Evolutionary conservation across 345 rosid species (phyloP).

Genomic region (Psidium guajava): DNA sequence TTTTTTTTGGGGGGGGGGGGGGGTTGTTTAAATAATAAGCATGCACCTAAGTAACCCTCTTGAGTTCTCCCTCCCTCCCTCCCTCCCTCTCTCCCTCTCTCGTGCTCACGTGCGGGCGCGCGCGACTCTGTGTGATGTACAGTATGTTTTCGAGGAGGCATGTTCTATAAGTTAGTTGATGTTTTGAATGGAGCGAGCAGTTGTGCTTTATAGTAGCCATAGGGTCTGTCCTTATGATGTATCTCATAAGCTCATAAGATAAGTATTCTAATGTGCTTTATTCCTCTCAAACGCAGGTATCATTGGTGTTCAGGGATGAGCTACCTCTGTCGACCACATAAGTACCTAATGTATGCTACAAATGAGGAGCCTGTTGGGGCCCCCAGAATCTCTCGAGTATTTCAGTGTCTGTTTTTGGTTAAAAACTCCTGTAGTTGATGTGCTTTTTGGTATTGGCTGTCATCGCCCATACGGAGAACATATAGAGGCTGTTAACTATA

Average conservation of each 20-base stretch:
- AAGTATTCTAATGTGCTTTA: neutral
- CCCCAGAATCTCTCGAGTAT: neutral
- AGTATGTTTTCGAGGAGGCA: neutral
- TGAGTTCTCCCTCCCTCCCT: too few relatives aligned
- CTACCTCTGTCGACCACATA: neutral
- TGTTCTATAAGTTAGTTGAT: neutral
- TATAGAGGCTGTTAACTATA: neutral
- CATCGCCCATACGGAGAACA: neutral
- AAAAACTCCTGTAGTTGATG: neutral
- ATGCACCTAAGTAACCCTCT: too few relatives aligned
- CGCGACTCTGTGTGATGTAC: neutral
- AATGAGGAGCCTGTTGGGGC: neutral
- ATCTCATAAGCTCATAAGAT: neutral
- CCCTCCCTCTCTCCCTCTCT: neutral
- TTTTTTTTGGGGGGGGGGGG: too few relatives aligned
- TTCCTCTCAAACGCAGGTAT: constrained; percentile 22
- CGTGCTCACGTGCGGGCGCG: too few relatives aligned
- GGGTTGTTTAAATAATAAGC: too few relatives aligned
- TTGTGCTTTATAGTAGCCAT: neutral
- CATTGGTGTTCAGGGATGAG: constrained; percentile 48
- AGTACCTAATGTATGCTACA: neutral
- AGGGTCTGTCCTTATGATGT: neutral
- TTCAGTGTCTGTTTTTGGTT: neutral
- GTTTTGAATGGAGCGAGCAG: neutral
- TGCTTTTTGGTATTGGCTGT: neutral